Evolutionary conservation across 2,329 filamentous ascomycete genomes (phyloP), one percentile per base, ranked within the genome.

Genomic region (Trichoderma atrobrunneum): DNA sequence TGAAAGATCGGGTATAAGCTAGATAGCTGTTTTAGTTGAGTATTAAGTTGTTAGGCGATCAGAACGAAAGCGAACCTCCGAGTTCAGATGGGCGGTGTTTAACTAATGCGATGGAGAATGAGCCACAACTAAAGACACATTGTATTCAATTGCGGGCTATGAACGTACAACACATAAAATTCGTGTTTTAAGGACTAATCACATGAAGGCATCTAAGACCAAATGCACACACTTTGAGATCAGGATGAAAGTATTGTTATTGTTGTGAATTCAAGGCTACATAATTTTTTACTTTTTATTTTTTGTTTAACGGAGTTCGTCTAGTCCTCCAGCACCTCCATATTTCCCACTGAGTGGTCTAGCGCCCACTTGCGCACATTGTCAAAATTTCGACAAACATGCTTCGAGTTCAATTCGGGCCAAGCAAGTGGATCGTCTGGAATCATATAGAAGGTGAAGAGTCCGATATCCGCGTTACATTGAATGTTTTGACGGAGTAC

Each of bases 401-500:
- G 61, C 24, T 64, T 64, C 36, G 61, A 64, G 14, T 64, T 64
- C n/a, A 64, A 36, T 28, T 64, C 24, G 3, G 61, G 61, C 61
- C 61, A 64, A 6, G 61, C 61, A 10, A 64, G 36, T 5, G 61
- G 61, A 16, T 64, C 61, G 39, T 30, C 36, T 30, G 61, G 61
- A 48, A 64, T 21, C 61, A 64, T 64, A n/a, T 64, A 64, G 61
- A 64, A 64, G 21, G 61, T 64, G 21, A 64, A 64, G 2, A 64
- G 24, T 5, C 61, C 61, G 12, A 64, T 64, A 11, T 64, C 61
- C 5, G 61, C 61, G 10, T 64, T 64, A 21, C 61, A 64, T 24
- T 64, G 61, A 8, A 64, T 51, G 5, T 64, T 64, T 26, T 48
- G 61, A 0, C 61, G 61, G 4, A 64, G 61, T 10, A 64, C 61